Evolutionary conservation across 805 yeast species (phyloP).

Genomic region (Zygoascus ofunaensis): DNA sequence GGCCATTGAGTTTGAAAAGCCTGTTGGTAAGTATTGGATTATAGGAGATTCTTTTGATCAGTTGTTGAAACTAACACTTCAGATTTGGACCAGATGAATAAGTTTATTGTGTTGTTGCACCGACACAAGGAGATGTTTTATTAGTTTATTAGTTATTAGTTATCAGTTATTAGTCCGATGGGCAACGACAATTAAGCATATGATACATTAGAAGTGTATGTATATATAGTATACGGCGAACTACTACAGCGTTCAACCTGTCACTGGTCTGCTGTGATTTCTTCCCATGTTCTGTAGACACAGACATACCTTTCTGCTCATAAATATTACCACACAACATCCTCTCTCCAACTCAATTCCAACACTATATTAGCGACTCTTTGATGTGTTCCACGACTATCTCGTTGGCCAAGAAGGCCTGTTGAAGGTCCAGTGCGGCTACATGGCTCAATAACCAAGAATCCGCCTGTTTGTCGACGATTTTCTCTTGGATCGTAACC

Average conservation of each 20-base stretch:
- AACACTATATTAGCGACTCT: background rate
- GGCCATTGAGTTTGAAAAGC: conserved; percentile 19
- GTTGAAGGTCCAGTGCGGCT: conserved; percentile 6
- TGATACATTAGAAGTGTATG: no score
- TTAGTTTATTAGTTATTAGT: conserved; percentile 1
- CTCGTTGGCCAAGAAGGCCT: conserved; percentile 12
- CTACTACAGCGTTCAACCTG: no score
- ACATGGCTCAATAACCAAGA: conserved; percentile 4
- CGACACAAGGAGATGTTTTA: conserved; percentile 14
- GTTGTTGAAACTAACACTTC: background rate
- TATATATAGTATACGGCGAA: conserved; percentile 1
- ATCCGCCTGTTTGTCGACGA: background rate
- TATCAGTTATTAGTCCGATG: no score
- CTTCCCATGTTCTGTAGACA: no score
- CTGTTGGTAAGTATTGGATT: conserved; percentile 15
- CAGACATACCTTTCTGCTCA: no score
- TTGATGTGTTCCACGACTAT: conserved; percentile 7
- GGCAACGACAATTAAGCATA: no score
- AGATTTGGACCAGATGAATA: background rate
- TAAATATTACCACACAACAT: background rate
- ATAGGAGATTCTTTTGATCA: background rate
- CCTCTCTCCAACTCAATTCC: background rate
- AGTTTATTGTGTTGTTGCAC: conserved; percentile 4
- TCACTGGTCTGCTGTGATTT: no score
- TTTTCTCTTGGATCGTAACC: conserved; percentile 6